Base-by-base conservation (phyloP, 2,329 filamentous ascomycete species). In the Basipetospora chlamydospora region DNA sequence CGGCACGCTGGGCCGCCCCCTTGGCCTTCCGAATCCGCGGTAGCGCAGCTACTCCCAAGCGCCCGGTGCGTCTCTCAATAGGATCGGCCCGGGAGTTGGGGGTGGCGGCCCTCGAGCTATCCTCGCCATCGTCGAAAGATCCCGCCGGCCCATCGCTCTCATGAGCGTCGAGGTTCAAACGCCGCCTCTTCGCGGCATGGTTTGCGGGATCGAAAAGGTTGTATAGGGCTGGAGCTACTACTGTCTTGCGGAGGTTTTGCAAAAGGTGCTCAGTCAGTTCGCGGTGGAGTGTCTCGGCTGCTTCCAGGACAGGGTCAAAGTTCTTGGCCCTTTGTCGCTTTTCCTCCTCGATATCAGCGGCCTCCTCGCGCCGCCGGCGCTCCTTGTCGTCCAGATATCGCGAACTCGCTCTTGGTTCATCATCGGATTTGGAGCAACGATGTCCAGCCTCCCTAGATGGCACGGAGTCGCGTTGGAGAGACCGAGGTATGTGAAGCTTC, bases 221-320 rank as follows among this genome's bases (percentile, higher is more conserved):
- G 46, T 83, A 80, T 26, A 98, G 66, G 29, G 77, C 70, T 3
- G 86, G 85, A 6, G 79, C 82, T 7, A 83, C 87, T 33, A 96
- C 77, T 47, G 88, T 81, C 30, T 80, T 81, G 47, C 87, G 86
- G 49, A 96, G 82, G 53, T 95, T 86, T 44, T 81, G 75, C 43
- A 96, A 75, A 25, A 98, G 63, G 54, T 92, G 90, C 51, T 92
- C 82, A 41, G 74, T 77, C 51, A 98, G 64, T 54, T 96, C 87
- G 37, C 75, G 73, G 35, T 80, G 73, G 37, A 95, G 70, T 30
- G 82, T 70, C 42, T 87, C 77, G 26, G 86, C 66, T 23, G 90
- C 88, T 51, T 92, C 88, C 33, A 67, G 61, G 4, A 88, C 83
- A n/a, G 90, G 88, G 55, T 98, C 88, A 44, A 95, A 73, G 52